Evolutionary conservation across 148 eudicot genomes (phyloP), one percentile per base, ranked within the genome.

Genomic region (Vaccinium darrowii): DNA sequence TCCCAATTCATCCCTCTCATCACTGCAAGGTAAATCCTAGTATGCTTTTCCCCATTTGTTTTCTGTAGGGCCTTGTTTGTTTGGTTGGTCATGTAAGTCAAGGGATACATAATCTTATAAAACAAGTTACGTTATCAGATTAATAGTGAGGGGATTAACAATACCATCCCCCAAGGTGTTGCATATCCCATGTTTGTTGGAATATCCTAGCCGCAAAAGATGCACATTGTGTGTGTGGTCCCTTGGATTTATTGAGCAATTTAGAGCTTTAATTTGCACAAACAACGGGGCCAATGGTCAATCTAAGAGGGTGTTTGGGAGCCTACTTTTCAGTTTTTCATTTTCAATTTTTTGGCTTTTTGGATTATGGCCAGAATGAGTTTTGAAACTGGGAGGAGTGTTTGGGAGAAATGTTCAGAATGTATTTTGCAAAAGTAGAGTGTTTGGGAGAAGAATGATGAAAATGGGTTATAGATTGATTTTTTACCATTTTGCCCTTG

Each of bases 11-110:
- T 81, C 86, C n/a, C 49, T 86, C 60, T 86, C 91, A 65, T 52
- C 86, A 51, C 86, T 78, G 5, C 89, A 83, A 80, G 91, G 92
- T 91, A 87, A 82, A 79, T 79, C 43, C 74, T n/a, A 8, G 43
- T 47, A 16, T 21, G 33, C 27, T 73, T 76, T 79, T 69, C 57
- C 62, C 19, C 30, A 8, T 60, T 78, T 19, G 8, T 82, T 85
- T 19, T 3, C 65, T 12, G 15, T 11, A 69, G 74, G 43, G 74
- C 74, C 74, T 27, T 69, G 39, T 27, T 12, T 69, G 15, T 69
- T 69, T 69, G 43, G 1, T 13, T 69, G 74, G 74, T 5, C 74
- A 1, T 69, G 2, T 27, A 12, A 12, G 39, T 30, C 18, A 27
- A 69, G 74, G 19, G 33, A 27, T 30, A 67, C 30, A 14, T 10